Evolutionary conservation across 1,284 basidiomycete species (phyloP).

Genomic region (Ganoderma sp.): DNA sequence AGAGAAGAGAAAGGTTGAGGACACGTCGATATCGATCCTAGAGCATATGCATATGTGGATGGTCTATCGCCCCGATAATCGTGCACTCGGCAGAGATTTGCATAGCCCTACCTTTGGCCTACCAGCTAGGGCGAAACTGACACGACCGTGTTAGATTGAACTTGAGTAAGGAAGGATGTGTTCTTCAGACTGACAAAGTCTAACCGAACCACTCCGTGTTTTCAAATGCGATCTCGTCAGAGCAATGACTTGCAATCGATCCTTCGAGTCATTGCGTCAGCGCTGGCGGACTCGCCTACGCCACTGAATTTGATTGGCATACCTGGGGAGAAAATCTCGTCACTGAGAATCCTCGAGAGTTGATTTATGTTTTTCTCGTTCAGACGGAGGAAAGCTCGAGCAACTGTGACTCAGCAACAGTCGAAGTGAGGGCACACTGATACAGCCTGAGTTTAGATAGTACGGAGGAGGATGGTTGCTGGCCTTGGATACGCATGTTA

Average conservation of each 20-base stretch:
- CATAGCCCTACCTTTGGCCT: neutral
- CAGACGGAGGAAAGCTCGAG: neutral
- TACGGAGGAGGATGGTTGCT: too few relatives aligned
- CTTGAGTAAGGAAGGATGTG: neutral
- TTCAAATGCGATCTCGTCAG: neutral
- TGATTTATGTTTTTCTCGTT: neutral
- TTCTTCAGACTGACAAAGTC: neutral
- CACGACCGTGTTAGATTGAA: neutral
- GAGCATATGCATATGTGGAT: neutral
- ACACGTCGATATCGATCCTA: neutral
- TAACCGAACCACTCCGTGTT: neutral
- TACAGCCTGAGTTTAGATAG: too few relatives aligned
- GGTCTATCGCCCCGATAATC: neutral
- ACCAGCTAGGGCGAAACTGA: neutral
- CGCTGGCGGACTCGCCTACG: neutral
- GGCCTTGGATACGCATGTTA: neutral
- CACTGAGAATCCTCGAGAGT: neutral
- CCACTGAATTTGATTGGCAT: too few relatives aligned
- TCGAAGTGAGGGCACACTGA: neutral
- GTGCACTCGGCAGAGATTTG: neutral
- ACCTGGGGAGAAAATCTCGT: neutral
- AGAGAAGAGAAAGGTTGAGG: neutral
- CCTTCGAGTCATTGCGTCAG: neutral
- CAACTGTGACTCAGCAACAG: neutral
- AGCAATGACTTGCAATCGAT: neutral